Conservation (phyloP, 495 filamentous ascomycete species). For the Stereocaulon alpinum region DNA sequence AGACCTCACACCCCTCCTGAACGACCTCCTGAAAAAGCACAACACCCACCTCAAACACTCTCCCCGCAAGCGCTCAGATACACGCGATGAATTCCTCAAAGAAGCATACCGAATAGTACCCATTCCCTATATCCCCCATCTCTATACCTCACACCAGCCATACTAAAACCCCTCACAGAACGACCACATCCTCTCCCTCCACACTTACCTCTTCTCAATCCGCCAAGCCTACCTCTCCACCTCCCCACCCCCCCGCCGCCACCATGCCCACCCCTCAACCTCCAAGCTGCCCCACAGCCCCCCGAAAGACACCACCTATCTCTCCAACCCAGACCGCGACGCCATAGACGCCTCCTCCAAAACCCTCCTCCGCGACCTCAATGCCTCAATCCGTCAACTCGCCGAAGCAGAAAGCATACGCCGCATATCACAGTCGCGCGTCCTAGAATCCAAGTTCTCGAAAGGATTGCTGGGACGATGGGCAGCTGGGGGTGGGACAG, state of each 20-base stretch:
- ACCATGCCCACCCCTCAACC: constrained; percentile 26
- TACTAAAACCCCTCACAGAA: constrained; percentile 45
- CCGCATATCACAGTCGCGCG: constrained; percentile 48
- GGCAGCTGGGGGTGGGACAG: constrained; percentile 50
- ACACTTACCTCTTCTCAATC: constrained; percentile 65
- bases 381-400: constrained; percentile 62
- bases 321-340: constrained; percentile 62
- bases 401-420: constrained; percentile 74
- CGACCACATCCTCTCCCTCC: constrained; percentile 68
- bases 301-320: constrained; percentile 29
- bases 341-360: constrained; percentile 78
- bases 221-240: constrained; percentile 87
- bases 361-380: constrained; percentile 69
- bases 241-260: constrained; percentile 40
- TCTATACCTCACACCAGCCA: constrained; percentile 7
- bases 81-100: constrained; percentile 80
- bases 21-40: constrained; percentile 46
- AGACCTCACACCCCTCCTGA: constrained; percentile 28
- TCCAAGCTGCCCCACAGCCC: constrained; percentile 24
- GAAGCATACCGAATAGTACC: constrained; percentile 87
- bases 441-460: constrained; percentile 39
- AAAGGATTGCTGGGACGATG: constrained; percentile 55
- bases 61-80: constrained; percentile 35
- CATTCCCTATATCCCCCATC: constrained; percentile 11
- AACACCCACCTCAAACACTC: constrained; percentile 36